Evolutionary conservation across 192 early-diverging fungal species (phyloP).

Genomic region (Lobosporangium transversale): DNA sequence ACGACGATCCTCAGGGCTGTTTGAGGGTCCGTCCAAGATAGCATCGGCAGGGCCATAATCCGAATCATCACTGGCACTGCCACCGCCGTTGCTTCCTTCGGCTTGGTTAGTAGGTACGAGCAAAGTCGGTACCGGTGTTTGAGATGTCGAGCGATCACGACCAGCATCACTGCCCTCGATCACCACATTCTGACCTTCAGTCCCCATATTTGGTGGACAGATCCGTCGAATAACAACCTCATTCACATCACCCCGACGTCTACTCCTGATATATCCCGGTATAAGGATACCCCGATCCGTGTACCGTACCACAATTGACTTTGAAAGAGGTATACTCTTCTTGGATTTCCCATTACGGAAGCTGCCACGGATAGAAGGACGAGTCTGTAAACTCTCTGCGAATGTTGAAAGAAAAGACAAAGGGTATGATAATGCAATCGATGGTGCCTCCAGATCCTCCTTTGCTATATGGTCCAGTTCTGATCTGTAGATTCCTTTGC

Average conservation of each 20-base stretch:
- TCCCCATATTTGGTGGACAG: slow-evolving; percentile 15
- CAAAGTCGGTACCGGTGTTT: slow-evolving; percentile 1
- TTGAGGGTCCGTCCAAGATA: not conserved
- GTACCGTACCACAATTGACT: slow-evolving; percentile 47
- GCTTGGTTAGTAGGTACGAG: not conserved
- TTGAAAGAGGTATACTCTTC: slow-evolving; percentile 36
- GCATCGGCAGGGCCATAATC: slow-evolving; percentile 1
- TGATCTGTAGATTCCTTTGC: slow-evolving; percentile 13
- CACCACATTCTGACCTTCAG: slow-evolving; percentile 16
- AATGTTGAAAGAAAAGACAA: slow-evolving; percentile 43
- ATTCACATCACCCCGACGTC: slow-evolving; percentile 11
- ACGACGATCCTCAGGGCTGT: not conserved
- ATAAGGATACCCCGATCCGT: slow-evolving; percentile 44
- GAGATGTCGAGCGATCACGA: not conserved
- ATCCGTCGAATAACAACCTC: slow-evolving; percentile 25
- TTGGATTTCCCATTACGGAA: slow-evolving; percentile 12
- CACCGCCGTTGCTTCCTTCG: slow-evolving; percentile 1
- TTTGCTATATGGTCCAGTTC: slow-evolving; percentile 26
- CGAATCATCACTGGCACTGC: slow-evolving; percentile 7
- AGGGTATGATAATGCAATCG: slow-evolving; percentile 27
- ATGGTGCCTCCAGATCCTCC: slow-evolving; percentile 13
- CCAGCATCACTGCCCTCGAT: not conserved
- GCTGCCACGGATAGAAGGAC: slow-evolving; percentile 47
- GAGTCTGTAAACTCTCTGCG: slow-evolving; percentile 47
- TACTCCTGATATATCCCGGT: slow-evolving; percentile 42